Base-by-base conservation (phyloP, 2,329 filamentous ascomycete species). In the Aurifilum marmelostoma region DNA sequence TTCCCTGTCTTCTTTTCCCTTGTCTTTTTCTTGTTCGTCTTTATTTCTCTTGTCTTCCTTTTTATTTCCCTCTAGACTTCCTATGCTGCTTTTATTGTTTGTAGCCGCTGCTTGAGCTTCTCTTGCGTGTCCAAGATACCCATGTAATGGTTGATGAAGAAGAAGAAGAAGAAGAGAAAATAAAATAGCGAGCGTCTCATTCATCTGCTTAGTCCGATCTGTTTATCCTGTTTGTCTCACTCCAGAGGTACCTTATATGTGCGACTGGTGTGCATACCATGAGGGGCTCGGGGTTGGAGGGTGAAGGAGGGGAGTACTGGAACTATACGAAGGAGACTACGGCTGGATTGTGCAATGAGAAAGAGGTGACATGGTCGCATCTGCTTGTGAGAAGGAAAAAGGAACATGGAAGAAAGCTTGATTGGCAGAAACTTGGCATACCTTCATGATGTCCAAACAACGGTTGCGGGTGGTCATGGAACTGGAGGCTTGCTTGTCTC, bases 101-200 rank as follows among this genome's bases (percentile, higher is more conserved):
- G 67, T 63, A 47, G 43, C 7, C n/a, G 9, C 47, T 62, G 58
- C 12, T 56, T 37, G 61, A 14, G 27, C 39, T 14, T 66, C 63
- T 66, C 67, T 65, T 63, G 66, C 66, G 66, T 69, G 63, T 60
- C 64, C 69, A 73, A 74, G 75, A 76, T 75, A 75, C 74, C 74
- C 74, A 71, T 67, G 70, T 65, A 66, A 69, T 63, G 67, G 67
- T 65, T 69, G n/a, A 71, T 69, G 69, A 71, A 56, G 50, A 61
- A 66, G 58, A 37, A 54, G 4, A 27, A 27, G 18, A 34, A 32
- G 27, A 8, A 18, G 6, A 32, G 18, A 8, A 18, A 29, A 34
- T 11, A 24, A 27, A 56, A n/a, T 47, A 50, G 4, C 50, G 39
- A n/a, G 11, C 52, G n/a, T n/a, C n/a, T 14, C 56, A 27, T 32